phyloP scores from a whole-genome alignment of 768 basidiomycete genomes.

The Trametes meyenii region DNA sequence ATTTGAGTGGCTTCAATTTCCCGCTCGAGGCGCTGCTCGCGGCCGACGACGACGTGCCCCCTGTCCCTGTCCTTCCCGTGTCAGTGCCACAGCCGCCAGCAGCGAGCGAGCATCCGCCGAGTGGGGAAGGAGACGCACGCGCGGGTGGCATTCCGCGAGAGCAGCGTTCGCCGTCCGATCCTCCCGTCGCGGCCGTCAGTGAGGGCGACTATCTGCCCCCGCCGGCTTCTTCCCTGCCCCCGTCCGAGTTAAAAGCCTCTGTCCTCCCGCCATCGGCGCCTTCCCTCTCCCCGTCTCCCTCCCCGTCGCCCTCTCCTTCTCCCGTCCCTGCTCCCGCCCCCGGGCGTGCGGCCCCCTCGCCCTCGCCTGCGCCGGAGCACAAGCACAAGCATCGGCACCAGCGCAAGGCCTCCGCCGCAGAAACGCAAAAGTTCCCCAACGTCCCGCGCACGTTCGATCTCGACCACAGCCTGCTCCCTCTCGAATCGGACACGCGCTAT shows the following conservation, averaged over 20 bases:
- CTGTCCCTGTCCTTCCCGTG: not conserved
- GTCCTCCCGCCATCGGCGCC: not conserved
- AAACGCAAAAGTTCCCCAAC: slow-evolving; percentile 5
- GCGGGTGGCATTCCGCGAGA: not conserved
- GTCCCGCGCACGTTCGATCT: slow-evolving; percentile 14
- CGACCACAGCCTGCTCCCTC: slow-evolving; percentile 21
- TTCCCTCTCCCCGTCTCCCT: not conserved
- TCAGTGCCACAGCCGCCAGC: not conserved
- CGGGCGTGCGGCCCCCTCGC: not conserved
- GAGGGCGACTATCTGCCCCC: not conserved
- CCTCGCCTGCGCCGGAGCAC: not conserved
- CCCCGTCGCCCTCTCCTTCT: not conserved
- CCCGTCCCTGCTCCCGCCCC: not conserved
- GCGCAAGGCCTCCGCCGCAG: not conserved
- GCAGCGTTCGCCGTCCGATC: slow-evolving; percentile 2
- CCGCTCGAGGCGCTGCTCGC: slow-evolving; percentile 18
- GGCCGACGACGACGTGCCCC: not conserved
- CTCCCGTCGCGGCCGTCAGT: not conserved
- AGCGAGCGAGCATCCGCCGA: not conserved
- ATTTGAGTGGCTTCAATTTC: slow-evolving; percentile 23
- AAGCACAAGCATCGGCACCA: not conserved
- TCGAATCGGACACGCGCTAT: slow-evolving; percentile 22
- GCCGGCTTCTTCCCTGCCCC: not conserved
- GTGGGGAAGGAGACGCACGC: not conserved
- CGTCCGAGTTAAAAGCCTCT: not conserved